Evolutionary conservation across 176 grass and related monocot species (phyloP).

Genomic region (Aegilops bicornis): DNA sequence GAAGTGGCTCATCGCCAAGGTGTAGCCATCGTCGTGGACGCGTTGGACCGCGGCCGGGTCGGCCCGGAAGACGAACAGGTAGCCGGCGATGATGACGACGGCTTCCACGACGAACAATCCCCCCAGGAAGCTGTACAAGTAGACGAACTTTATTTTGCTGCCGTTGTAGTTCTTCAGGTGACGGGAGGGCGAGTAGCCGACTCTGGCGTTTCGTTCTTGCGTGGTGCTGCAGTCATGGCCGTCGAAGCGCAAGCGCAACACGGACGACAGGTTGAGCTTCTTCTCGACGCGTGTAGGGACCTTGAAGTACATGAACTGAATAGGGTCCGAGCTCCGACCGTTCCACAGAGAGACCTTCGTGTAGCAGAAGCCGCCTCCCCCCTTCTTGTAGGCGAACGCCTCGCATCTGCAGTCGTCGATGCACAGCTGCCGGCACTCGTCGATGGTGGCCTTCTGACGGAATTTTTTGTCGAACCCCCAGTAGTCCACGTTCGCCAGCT

Average conservation of each 20-base stretch:
- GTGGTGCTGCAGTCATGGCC: conserved; percentile 23
- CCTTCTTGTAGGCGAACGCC: conserved; percentile 55
- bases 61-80: conserved; percentile 43
- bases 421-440: conserved; percentile 43
- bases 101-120: conserved; percentile 47
- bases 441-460: not conserved
- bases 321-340: conserved; percentile 5
- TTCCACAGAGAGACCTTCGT: conserved; percentile 54
- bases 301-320: conserved; percentile 45
- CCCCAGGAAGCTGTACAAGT: conserved; percentile 48
- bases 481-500: conserved; percentile 35
- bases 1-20: conserved; percentile 41
- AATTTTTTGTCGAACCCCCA: conserved; percentile 56
- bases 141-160: conserved; percentile 34
- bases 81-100: conserved; percentile 44
- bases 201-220: not conserved
- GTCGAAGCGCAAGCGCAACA: not conserved
- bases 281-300: not conserved
- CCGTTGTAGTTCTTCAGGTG: not conserved
- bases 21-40: conserved; percentile 30
- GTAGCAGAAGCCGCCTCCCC: conserved; percentile 36
- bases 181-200: not conserved
- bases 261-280: not conserved
- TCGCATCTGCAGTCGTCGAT: conserved; percentile 52
- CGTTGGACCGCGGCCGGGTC: not conserved